Conservation (phyloP, 352 stramenopile genomes). For the Saprolegnia parasitica region DNA sequence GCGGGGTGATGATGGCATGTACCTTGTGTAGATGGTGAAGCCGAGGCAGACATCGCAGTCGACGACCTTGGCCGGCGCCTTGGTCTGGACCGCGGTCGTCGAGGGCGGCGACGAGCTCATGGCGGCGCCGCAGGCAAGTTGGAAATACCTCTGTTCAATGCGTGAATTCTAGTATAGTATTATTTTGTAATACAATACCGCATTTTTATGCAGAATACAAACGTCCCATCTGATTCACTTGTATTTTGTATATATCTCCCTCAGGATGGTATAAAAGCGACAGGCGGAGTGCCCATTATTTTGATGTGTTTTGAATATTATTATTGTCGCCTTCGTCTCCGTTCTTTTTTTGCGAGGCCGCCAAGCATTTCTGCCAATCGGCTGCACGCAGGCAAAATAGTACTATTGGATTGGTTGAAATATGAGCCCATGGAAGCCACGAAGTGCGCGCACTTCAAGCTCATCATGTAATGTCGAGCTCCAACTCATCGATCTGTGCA, state of each 20-base stretch:
- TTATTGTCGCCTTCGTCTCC: background rate
- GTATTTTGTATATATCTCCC: background rate
- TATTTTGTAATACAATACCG: background rate
- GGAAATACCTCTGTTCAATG: background rate
- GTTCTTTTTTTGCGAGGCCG: conserved; percentile 3
- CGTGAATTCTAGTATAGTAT: conserved; percentile 5
- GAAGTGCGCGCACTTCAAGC: conserved; percentile 2
- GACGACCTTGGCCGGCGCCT: conserved; percentile 9
- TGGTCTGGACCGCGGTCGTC: background rate
- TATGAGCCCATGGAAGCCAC: background rate
- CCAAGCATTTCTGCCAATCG: background rate
- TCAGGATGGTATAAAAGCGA: background rate
- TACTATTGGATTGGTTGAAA: conserved; percentile 5
- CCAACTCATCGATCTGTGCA: too few species aligned
- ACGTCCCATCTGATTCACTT: background rate
- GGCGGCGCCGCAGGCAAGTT: background rate
- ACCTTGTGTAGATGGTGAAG: conserved; percentile 25
- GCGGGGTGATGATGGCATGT: background rate
- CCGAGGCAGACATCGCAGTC: conserved; percentile 28
- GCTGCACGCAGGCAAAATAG: background rate
- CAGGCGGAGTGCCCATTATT: background rate
- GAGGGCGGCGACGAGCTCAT: conserved; percentile 24
- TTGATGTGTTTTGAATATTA: conserved; percentile 6
- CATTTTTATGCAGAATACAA: conserved; percentile 5
- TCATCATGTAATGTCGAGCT: background rate